Evolutionary conservation across 108 stramenopile species (phyloP).

Genomic region (Aurantiochytrium sp.): DNA sequence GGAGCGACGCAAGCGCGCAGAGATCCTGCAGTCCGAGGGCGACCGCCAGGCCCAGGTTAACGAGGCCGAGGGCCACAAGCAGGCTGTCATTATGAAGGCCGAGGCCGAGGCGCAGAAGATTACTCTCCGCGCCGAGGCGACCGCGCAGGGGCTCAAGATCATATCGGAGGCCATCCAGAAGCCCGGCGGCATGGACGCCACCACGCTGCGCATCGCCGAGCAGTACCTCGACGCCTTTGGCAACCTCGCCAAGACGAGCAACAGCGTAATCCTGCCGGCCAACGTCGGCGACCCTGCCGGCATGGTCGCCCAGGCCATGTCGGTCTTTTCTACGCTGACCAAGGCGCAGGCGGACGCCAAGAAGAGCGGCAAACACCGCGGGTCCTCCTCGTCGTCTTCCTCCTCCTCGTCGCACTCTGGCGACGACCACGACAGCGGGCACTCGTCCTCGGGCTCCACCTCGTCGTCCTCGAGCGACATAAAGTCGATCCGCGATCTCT

Average conservation of each 20-base stretch:
- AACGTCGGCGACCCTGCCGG: constrained; percentile 31
- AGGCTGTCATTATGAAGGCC: constrained; percentile 4
- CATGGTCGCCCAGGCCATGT: constrained; percentile 39
- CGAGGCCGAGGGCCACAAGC: constrained; percentile 30
- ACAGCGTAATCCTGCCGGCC: constrained; percentile 32
- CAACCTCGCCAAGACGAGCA: constrained; percentile 31
- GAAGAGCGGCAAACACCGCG: background rate
- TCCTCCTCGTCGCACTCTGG: background rate
- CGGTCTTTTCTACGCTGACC: background rate
- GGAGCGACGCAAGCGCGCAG: constrained; percentile 36
- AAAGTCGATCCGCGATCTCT: too few relatives aligned
- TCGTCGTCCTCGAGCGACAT: too few relatives aligned
- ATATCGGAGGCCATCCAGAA: background rate
- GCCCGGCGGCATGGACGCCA: constrained; percentile 19
- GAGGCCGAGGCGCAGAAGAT: constrained; percentile 39
- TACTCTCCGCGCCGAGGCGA: background rate
- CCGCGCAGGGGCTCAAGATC: background rate
- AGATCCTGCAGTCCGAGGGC: constrained; percentile 36
- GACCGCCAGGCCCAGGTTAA: constrained; percentile 30
- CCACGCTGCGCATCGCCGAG: constrained; percentile 33
- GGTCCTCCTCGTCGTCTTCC: background rate
- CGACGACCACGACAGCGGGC: background rate
- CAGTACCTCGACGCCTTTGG: constrained; percentile 34
- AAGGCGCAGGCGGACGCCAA: background rate
- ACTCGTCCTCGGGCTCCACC: too few relatives aligned